Evolutionary conservation across 2,329 filamentous ascomycete species (phyloP).

Genomic region (Colletotrichum kahawae): DNA sequence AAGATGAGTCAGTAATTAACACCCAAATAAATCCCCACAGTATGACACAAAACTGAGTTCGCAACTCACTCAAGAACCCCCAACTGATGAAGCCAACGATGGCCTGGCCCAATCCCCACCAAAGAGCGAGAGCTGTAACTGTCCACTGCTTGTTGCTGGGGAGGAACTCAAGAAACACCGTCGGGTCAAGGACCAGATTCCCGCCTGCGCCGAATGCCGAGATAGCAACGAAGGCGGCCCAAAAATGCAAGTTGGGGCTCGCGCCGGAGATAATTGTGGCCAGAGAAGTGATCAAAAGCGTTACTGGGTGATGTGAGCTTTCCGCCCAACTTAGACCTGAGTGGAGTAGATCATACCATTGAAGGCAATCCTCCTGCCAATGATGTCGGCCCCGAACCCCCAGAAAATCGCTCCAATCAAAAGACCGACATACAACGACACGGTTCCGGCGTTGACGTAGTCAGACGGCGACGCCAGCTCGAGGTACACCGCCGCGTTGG

Average conservation of each 20-base stretch:
- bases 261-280: constrained; percentile 68
- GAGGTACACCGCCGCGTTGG: constrained; percentile 13
- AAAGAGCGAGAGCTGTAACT: constrained; percentile 62
- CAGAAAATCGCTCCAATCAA: constrained; percentile 63
- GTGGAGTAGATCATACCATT: constrained; percentile 40
- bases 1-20: background rate
- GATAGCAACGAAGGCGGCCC: constrained; percentile 64
- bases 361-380: constrained; percentile 68
- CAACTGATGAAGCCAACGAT: constrained; percentile 54
- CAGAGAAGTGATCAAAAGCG: constrained; percentile 61
- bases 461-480: constrained; percentile 38
- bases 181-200: constrained; percentile 67
- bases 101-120: constrained; percentile 56
- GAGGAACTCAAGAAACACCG: constrained; percentile 50
- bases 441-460: constrained; percentile 57
- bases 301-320: constrained; percentile 33
- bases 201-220: constrained; percentile 67
- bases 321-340: background rate
- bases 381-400: constrained; percentile 67
- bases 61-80: constrained; percentile 48
- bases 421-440: constrained; percentile 59
- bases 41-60: rapidly evolving
- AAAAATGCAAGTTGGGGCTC: constrained; percentile 63
- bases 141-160: constrained; percentile 66
- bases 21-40: background rate